Base-by-base conservation (phyloP, 2,329 filamentous ascomycete species). In the Cladosporium oxysporum region DNA sequence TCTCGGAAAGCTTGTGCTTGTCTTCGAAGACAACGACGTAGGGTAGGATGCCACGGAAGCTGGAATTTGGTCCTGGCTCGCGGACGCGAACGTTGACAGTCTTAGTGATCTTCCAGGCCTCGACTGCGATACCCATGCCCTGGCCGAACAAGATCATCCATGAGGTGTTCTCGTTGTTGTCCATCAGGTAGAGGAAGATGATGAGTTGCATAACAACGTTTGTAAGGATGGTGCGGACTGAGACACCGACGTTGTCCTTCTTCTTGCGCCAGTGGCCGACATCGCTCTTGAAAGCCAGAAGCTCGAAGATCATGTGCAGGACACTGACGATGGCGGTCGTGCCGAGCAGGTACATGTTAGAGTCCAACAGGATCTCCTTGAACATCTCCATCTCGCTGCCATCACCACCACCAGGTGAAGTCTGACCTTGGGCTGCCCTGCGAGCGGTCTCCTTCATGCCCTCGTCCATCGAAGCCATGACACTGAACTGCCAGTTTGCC, bases 121-220 rank as follows among this genome's bases (percentile, higher is more conserved):
- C 90, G 58, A 92, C 84, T 1, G 89, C 78, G 65, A 92, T 91
- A 60, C 93, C 93, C 68, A 96, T 88, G 23, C 90, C 95, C 81
- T 99, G 95, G 12, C 92, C 91, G 60, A 93, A 93, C 23, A 99
- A 83, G 72, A 99, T 98, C 93, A 99, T 98, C 94, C 94, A 99
- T 70, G 91, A 96, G 0, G 95, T 99, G 78, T 95, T 96, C 66
- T 97, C 93, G 71, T 93, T 96, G 83, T 99, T 98, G 82, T 99
- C 95, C 73, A 99, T 82, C 33, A 99, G 86, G 80, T 99, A 99
- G 55, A 99, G 85, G 85, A 99, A 96, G 79, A 99, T 97, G 75
- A 98, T 85, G 7, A 85, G 79, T 79, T 99, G 95, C 95, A 99
- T 99, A 79, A 98, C 93, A 68, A 98, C 93, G 75, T 98, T 99